Conservation (phyloP, 2,329 filamentous ascomycete species). For the Pseudogymnoascus sp. region DNA sequence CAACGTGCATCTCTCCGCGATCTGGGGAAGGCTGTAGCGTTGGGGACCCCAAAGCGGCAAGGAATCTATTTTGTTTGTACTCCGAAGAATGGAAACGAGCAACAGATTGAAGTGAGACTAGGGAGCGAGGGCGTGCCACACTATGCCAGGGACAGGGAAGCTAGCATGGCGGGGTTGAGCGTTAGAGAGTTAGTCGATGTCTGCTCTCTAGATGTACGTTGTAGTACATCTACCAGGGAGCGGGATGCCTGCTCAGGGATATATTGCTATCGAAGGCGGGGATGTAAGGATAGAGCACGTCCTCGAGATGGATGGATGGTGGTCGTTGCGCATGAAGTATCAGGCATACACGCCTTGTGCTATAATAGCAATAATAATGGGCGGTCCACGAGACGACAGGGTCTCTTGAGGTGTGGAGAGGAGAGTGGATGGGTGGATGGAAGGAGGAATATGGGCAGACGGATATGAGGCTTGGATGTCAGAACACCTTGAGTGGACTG, state of each 20-base stretch:
- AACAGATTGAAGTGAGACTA: slow-evolving; percentile 5
- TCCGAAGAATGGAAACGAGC: slow-evolving; percentile 2
- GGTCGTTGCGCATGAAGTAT: not conserved
- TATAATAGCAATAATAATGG: not conserved
- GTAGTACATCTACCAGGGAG: not conserved
- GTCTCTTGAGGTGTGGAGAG: not conserved
- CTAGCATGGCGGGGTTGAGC: slow-evolving; percentile 5
- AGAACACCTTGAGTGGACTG: not conserved
- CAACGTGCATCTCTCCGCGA: not conserved
- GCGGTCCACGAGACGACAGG: slow-evolving; percentile 7
- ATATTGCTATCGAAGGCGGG: slow-evolving; percentile 3
- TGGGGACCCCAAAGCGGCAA: slow-evolving; percentile 3
- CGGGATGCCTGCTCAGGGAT: not conserved
- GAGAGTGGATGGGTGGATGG: slow-evolving; percentile 2
- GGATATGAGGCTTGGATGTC: slow-evolving; percentile 1
- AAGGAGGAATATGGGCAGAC: not conserved
- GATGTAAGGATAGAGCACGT: not conserved
- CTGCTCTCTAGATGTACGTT: not conserved
- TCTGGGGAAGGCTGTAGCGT: not conserved
- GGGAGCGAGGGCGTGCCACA: not conserved
- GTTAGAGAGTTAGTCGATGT: slow-evolving; percentile 6
- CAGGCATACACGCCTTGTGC: not conserved
- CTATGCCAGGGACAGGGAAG: slow-evolving; percentile 3
- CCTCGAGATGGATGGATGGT: not conserved
- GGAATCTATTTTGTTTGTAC: slow-evolving; percentile 5